Percentiles rank a stretch among this genome's conserved stretches.
Conservation (phyloP, 768 basidiomycete genomes). For the Hydnomerulius pinastri region DNA sequence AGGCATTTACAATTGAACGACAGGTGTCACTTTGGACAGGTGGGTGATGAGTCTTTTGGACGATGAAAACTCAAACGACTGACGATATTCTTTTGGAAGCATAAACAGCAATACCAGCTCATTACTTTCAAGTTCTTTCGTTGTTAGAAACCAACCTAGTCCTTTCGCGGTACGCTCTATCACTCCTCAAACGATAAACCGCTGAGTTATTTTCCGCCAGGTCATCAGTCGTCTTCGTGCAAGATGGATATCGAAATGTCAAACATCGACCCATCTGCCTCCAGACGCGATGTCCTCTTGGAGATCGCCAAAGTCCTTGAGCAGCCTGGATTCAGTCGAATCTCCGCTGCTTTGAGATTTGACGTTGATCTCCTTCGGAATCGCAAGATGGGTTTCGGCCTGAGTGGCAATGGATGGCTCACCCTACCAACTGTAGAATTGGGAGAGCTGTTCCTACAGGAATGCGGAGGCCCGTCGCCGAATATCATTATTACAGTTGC, state of each 20-base stretch:
- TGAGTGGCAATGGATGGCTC: slow-evolving; percentile 46
- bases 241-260: slow-evolving; percentile 41
- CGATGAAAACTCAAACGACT: no score
- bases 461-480: slow-evolving; percentile 35
- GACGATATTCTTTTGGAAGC: no score
- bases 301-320: slow-evolving; percentile 51
- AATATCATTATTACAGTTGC: neutral
- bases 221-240: no score
- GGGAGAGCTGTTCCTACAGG: slow-evolving; percentile 40
- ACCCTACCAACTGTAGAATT: slow-evolving; percentile 44
- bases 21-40: no score
- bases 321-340: slow-evolving; percentile 35
- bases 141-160: no score
- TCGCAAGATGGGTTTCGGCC: slow-evolving; percentile 23
- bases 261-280: slow-evolving; percentile 20
- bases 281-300: slow-evolving; percentile 16
- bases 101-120: no score
- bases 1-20: no score
- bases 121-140: no score
- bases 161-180: no score
- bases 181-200: no score
- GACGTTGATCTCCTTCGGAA: slow-evolving; percentile 50
- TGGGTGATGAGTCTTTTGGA: no score
- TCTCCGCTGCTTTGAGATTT: slow-evolving; percentile 47
- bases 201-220: no score